Conservation (phyloP, 441 rosid species). For the Dalechampia spathulata region DNA sequence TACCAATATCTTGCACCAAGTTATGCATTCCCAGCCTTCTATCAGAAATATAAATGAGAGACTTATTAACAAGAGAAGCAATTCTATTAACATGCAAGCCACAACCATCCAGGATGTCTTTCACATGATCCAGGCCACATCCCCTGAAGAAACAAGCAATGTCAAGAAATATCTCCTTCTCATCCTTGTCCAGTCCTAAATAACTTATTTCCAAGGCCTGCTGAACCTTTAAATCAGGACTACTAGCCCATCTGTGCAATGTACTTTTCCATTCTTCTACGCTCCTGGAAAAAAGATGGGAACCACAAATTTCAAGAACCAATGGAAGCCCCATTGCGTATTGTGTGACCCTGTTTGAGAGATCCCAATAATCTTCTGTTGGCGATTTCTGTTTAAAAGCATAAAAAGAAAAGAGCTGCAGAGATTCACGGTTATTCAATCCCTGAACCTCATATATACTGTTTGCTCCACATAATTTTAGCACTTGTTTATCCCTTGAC, state of each 20-base stretch:
- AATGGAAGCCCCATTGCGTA: background rate
- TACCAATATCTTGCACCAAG: background rate
- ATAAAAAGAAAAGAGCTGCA: background rate
- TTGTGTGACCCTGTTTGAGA: background rate
- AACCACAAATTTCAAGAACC: background rate
- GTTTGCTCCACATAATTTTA: background rate
- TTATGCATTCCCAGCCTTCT: background rate
- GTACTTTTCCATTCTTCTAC: background rate
- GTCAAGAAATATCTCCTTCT: background rate
- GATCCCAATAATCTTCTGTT: background rate
- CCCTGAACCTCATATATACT: background rate
- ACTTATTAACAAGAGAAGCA: background rate
- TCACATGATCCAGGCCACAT: background rate
- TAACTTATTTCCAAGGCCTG: background rate
- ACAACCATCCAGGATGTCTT: background rate
- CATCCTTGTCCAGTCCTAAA: background rate
- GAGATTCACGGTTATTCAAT: background rate
- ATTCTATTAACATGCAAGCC: conserved; percentile 1
- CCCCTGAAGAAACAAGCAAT: conserved; percentile 2
- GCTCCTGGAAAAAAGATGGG: background rate
- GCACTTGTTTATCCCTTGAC: conserved; percentile 2
- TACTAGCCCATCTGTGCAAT: background rate
- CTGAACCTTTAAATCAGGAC: background rate
- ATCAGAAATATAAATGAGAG: background rate
- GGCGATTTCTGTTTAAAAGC: conserved; percentile 4